Base-by-base conservation (phyloP, 306 rosid genomes). In the Cyamopsis tetragonoloba region DNA sequence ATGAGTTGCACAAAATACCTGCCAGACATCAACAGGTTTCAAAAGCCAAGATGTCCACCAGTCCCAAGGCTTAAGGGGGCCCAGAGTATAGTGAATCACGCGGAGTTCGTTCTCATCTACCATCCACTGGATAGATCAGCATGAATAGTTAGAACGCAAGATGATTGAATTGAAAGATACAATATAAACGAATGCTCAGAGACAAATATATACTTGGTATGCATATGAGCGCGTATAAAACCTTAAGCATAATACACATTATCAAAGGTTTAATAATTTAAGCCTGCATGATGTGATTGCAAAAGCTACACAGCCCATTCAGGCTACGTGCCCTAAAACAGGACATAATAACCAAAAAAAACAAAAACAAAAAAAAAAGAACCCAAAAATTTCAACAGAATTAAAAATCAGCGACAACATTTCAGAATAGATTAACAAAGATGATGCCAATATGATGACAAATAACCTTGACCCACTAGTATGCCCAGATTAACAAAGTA, bases 31-130 rank as follows among this genome's bases (percentile, higher is more conserved):
- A 46, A 95, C 99, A 18, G 97, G 99, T 76, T 95, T 95, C 86
- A 95, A 74, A 70, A 95, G 95, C 99, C 99, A 95, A 61, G 99
- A 88, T 26, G 99, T 95, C 99, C 99, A 95, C 99, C 99, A 95
- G 78, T 95, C 99, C 99, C 99, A 95, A 75, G 99, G 99, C 82
- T 95, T 95, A 68, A 95, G 95, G 56, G 99, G 99, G 27, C 99
- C 99, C 3, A 95, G 91, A 8, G 99, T 95, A 72, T 95, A 95
- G 80, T 95, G 99, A 72, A 95, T 88, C 70, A 95, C 96, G 20
- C 83, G 89, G 23, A 90, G 97, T 64, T 95, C 97, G 5, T 74
- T 82, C 78, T 95, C 99, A 51, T 90, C 80, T 31, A 95, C 99
- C 99, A 95, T 95, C 99, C 99, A 95, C 99, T 95, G 83, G 77